Conservation (phyloP, 2,329 filamentous ascomycete genomes). For the Stagonosporopsis chrysanthemi region DNA sequence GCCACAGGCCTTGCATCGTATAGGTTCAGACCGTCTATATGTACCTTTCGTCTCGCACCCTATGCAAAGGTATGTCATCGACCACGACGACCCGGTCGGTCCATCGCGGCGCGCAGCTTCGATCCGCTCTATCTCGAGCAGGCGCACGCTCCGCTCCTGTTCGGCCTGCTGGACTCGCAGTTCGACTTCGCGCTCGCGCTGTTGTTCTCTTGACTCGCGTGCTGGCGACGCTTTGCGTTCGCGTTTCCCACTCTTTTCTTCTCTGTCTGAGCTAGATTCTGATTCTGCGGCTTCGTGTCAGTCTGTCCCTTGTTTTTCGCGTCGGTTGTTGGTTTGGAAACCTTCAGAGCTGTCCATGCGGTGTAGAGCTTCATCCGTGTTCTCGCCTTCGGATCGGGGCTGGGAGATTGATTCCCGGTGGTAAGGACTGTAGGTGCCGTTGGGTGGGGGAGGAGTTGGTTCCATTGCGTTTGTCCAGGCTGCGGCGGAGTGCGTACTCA, state of each 20-base stretch:
- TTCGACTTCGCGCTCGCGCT: not conserved
- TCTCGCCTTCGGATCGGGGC: not conserved
- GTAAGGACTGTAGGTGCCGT: not conserved
- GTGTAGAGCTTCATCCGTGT: not conserved
- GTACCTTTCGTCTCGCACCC: not conserved
- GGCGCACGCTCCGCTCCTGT: not conserved
- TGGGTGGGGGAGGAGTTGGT: not conserved
- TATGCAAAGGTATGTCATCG: not conserved
- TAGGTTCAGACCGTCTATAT: not conserved
- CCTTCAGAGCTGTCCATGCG: not conserved
- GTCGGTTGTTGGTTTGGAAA: no score
- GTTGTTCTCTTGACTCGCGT: not conserved
- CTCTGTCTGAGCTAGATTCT: not conserved
- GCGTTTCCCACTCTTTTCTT: no score
- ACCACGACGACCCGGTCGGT: not conserved
- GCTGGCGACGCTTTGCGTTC: not conserved
- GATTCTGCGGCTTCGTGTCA: not conserved
- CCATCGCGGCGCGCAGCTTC: not conserved
- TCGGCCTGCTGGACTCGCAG: not conserved
- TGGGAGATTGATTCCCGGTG: not conserved
- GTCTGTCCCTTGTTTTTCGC: not conserved
- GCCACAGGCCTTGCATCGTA: constrained; percentile 26
- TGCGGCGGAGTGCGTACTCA: not conserved
- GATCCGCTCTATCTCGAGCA: not conserved
- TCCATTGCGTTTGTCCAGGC: not conserved